Percentiles rank a stretch among this genome's conserved stretches.
These are phyloP conservation scores for Phyllosticta ampelicida DNA, from an alignment of 2,329 filamentous ascomycete genomes.

Conservation along the genomic window DNA sequence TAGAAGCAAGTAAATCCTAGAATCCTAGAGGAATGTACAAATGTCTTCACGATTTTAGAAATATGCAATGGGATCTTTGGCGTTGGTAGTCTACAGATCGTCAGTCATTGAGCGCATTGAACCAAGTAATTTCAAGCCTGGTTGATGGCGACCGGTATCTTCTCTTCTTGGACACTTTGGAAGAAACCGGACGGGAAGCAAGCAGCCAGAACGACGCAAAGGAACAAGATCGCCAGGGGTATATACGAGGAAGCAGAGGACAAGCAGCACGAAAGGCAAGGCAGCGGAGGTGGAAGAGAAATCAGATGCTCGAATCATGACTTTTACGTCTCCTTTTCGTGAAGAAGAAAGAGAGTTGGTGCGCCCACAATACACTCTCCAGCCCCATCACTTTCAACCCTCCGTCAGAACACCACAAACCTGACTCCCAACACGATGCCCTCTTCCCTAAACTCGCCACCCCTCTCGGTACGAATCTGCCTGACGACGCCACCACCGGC, in stretches of 20 bases:
- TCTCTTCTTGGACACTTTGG: neutral
- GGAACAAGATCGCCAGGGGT: neutral
- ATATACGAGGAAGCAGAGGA: neutral
- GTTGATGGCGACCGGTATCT: too few relatives aligned
- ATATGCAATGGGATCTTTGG: neutral
- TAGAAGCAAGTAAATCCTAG: neutral
- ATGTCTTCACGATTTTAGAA: neutral
- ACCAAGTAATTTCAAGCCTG: neutral
- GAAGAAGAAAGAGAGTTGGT: too few relatives aligned
- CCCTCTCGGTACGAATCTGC: constrained; percentile 28
- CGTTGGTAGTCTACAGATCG: neutral
- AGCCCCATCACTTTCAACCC: constrained; percentile 5
- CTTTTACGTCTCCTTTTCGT: too few relatives aligned
- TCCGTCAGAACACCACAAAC: constrained; percentile 26
- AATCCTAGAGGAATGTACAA: neutral
- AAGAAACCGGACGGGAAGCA: neutral
- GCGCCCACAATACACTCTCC: too few relatives aligned
- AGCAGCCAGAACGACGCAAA: too few relatives aligned
- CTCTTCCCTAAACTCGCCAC: constrained; percentile 31
- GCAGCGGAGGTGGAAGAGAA: too few relatives aligned
- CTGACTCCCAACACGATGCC: constrained; percentile 32
- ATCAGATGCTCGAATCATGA: too few relatives aligned
- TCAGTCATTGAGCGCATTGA: neutral
- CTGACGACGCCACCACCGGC: constrained; percentile 20
- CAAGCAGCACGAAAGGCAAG: too few relatives aligned